Base-by-base conservation (phyloP, 1,139 yeast species). In the Keqinozyma sinolaborantium region DNA sequence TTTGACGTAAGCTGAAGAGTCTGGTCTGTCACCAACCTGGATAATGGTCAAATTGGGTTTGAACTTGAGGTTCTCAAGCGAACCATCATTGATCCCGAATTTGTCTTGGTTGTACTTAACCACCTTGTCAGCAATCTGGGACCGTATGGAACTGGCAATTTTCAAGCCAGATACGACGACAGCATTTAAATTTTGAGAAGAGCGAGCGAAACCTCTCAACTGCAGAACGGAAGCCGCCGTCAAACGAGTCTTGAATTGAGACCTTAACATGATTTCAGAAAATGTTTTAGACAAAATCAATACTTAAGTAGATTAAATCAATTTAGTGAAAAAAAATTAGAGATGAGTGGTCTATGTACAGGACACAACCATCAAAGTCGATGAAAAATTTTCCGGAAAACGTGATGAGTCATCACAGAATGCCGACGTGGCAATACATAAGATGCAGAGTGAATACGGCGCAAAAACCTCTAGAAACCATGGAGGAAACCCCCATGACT, bases 21-120 rank as follows among this genome's bases (percentile, higher is more conserved):
- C 94, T 5, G 88, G 86, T 47, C 90, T 70, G 23, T 67, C 61
- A 33, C 94, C 94, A 28, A 83, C 85, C 56, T 83, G 94, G 38
- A 83, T 65, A 40, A 83, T 82, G 30, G 82, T 77, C 44, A 83
- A 66, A 30, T 70, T 70, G 23, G 94, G 92, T 33, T 63, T 60
- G 55, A 81, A 83, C 34, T 54, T 58, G 36, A 67, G 54, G 25
- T 46, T 46, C 24, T 64, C 65, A 31, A 58, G 53, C 4, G 42
- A 44, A 11, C 41, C 34, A 20, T 32, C 30, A 9, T 28, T 30
- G 13, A 40, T 47, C 4, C 47, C 45, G 31, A 40, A 61, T 29
- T 62, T 59, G 10, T 47, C 47, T 30, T 53, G 47, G 47, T 69
- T 69, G 42, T 60, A 64, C 12, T 51, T 48, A 14, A 67, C 45